Conservation (phyloP, 495 filamentous ascomycete genomes). For the Hypoxylon trugodes region DNA sequence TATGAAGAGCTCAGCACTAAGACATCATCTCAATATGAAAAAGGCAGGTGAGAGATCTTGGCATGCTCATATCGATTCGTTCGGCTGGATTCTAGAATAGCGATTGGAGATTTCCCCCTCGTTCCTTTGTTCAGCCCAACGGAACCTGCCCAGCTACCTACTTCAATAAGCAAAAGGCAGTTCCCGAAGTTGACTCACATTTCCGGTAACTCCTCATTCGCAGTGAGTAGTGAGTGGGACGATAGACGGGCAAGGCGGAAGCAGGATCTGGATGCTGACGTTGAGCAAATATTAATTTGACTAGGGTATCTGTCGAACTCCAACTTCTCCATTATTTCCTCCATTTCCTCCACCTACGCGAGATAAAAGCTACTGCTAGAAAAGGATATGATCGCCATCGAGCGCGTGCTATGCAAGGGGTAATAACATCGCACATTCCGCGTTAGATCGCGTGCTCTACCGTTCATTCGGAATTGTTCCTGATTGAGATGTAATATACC, state of each 20-base stretch:
- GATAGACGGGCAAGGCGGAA: too few relatives aligned
- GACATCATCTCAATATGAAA: constrained; percentile 26
- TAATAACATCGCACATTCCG: constrained; percentile 10
- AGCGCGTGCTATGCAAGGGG: constrained; percentile 31
- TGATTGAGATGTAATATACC: too few relatives aligned
- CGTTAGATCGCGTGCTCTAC: constrained; percentile 29
- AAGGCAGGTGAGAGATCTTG: constrained; percentile 37
- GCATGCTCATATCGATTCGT: constrained; percentile 32
- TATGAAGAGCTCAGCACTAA: constrained; percentile 29
- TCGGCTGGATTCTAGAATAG: constrained; percentile 13
- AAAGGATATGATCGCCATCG: constrained; percentile 32
- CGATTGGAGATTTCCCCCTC: too few relatives aligned
- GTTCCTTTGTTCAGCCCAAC: neutral
- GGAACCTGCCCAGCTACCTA: neutral
- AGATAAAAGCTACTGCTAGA: constrained; percentile 24
- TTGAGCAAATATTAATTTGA: neutral
- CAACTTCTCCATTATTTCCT: constrained; percentile 25
- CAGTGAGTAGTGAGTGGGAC: constrained; percentile 15
- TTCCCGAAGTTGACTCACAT: neutral
- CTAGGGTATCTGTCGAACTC: constrained; percentile 8
- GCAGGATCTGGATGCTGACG: constrained; percentile 24
- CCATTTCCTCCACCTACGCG: constrained; percentile 21
- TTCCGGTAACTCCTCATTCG: constrained; percentile 18
- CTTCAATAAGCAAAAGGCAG: constrained; percentile 20
- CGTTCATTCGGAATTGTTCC: constrained; percentile 17